Base-by-base conservation (phyloP, 805 yeast species). In the Lipomyces spencermartinsiae region DNA sequence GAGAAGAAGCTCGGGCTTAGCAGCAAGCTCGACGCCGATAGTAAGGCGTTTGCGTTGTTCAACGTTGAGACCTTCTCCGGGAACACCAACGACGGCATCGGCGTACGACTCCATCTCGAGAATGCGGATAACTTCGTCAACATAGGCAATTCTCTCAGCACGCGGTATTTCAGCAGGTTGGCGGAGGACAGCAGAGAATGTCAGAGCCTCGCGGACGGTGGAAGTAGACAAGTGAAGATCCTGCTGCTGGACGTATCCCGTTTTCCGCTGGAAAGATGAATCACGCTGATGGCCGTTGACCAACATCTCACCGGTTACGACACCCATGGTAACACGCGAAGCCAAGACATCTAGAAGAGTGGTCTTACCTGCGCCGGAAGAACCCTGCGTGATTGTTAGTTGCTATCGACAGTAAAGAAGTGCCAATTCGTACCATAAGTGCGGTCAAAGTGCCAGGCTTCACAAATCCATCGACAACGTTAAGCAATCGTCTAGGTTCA, bases 311-410 rank as follows among this genome's bases (percentile, higher is more conserved):
- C 91, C 91, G 49, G 92, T 85, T 54, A 90, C 86, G 19, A 86
- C 87, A 79, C 94, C 95, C 78, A 85, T 81, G 56, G 87, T 85
- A 63, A 89, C 85, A 79, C 94, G 85, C 74, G 87, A 90, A 29
- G 92, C 88, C 70, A 90, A 82, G 72, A 89, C 89, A 78, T 90
- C 89, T 73, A 90, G 82, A 65, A 90, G 61, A 3, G 72, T 90
- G 34, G 95, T 90, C 75, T 90, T 90, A 81, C 95, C 95, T 62
- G 95, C 95, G 81, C 95, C 95, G 43, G 95, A 90, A 57, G 89
- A 90, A 74, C 95, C 95, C 67, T 64, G 22, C 8, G 25, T 22
- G 10, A 31, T 19, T 25, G 46, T 10, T 22, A 31, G 33, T 7
- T 22, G 9, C 29, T 29, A 34, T 19, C 19, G 33, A 43, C 10